Conservation (phyloP, 2,329 filamentous ascomycete genomes). For the Didymosphaeria variabile region DNA sequence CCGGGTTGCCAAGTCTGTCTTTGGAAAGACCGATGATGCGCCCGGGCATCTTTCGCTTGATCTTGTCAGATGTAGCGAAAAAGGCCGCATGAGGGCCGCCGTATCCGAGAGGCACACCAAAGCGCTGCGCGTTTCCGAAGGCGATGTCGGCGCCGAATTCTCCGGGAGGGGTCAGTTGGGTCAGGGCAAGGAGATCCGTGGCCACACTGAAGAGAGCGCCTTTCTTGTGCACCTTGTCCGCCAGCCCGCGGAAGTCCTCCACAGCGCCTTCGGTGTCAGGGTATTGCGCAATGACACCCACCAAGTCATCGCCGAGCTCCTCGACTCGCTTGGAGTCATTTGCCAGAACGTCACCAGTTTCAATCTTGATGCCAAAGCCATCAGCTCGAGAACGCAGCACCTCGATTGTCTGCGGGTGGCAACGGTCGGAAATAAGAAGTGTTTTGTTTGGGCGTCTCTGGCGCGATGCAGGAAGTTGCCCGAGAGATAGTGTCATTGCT, state of each 20-base stretch:
- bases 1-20: slow-evolving; percentile 82
- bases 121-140: slow-evolving; percentile 89
- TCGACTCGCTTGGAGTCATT: slow-evolving; percentile 72
- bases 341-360: slow-evolving; percentile 75
- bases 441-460: slow-evolving; percentile 80
- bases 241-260: slow-evolving; percentile 76
- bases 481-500: slow-evolving; percentile 93
- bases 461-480: slow-evolving; percentile 73
- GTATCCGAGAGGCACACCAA: slow-evolving; percentile 90
- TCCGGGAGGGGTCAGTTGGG: slow-evolving; percentile 85
- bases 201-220: slow-evolving; percentile 85
- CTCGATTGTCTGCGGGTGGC: slow-evolving; percentile 85
- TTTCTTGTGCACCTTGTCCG: slow-evolving; percentile 78
- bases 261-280: slow-evolving; percentile 88
- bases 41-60: slow-evolving; percentile 94
- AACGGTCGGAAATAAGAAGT: slow-evolving; percentile 82
- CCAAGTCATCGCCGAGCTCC: slow-evolving; percentile 79
- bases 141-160: slow-evolving; percentile 96
- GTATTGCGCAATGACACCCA: slow-evolving; percentile 94
- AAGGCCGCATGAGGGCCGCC: slow-evolving; percentile 97
- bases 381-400: slow-evolving; percentile 86
- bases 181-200: slow-evolving; percentile 88
- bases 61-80: slow-evolving; percentile 89
- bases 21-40: slow-evolving; percentile 91
- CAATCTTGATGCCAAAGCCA: slow-evolving; percentile 87